phyloP scores from a whole-genome alignment of 495 filamentous ascomycete genomes.

The Xylaria sp. region DNA sequence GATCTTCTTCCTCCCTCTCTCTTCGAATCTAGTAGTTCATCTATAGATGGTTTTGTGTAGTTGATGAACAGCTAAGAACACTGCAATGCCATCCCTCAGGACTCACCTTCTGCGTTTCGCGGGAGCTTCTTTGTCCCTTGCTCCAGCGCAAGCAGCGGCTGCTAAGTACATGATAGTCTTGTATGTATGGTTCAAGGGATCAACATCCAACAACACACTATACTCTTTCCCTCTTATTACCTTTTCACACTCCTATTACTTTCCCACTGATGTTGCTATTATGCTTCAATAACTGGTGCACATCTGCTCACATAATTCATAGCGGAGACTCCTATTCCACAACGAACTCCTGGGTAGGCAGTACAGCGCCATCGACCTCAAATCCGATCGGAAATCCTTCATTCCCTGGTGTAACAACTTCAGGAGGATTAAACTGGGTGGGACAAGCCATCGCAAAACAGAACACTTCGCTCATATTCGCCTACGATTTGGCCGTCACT shows the following conservation, averaged over 20 bases:
- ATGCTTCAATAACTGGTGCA: neutral
- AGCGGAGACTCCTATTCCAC: constrained; percentile 66
- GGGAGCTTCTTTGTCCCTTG: constrained; percentile 3
- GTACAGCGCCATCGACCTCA: constrained; percentile 57
- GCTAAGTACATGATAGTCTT: constrained; percentile 46
- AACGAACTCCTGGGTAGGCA: constrained; percentile 47
- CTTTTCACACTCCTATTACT: no score
- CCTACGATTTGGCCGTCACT: constrained; percentile 63
- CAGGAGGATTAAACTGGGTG: constrained; percentile 61
- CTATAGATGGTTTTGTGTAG: neutral
- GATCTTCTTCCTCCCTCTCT: neutral
- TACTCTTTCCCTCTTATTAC: neutral
- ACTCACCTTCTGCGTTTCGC: constrained; percentile 4
- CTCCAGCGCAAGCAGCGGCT: constrained; percentile 4
- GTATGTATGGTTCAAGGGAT: constrained; percentile 22
- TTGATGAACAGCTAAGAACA: neutral
- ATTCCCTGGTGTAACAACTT: constrained; percentile 52
- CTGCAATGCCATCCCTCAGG: constrained; percentile 11
- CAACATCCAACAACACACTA: neutral
- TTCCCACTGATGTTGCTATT: no score
- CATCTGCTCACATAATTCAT: neutral
- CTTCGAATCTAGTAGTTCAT: neutral
- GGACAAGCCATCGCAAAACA: constrained; percentile 60
- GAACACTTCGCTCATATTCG: constrained; percentile 57
- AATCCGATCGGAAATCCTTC: constrained; percentile 72